These are phyloP conservation scores for Heliamphora exappendiculata DNA, from an alignment of 148 eudicot species.

Conservation along the genomic window DNA sequence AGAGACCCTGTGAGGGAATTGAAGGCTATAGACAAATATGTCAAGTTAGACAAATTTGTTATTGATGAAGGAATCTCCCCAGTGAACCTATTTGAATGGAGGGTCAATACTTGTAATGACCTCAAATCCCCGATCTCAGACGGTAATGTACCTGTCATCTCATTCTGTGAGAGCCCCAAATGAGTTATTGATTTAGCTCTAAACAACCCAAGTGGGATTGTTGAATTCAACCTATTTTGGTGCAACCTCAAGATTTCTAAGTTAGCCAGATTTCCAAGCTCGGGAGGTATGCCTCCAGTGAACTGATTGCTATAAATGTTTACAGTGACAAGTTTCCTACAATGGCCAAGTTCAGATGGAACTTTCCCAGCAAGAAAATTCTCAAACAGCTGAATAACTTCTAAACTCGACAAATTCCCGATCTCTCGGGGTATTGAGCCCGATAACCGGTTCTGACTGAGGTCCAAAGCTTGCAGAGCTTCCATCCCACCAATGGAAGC, in stretches of 20 bases:
- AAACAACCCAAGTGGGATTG: slow-evolving; percentile 47
- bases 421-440: slow-evolving; percentile 51
- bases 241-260: slow-evolving; percentile 43
- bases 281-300: slow-evolving; percentile 55
- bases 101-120: slow-evolving; percentile 51
- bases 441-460: slow-evolving; percentile 46
- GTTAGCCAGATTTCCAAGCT: slow-evolving; percentile 50
- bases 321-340: slow-evolving; percentile 41
- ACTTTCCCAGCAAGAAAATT: slow-evolving; percentile 53
- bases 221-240: slow-evolving; percentile 47
- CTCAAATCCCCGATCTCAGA: slow-evolving; percentile 37
- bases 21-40: slow-evolving; percentile 46
- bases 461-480: slow-evolving; percentile 37
- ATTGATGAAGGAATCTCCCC: slow-evolving; percentile 62
- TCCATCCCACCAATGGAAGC: slow-evolving; percentile 43
- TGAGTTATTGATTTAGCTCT: slow-evolving; percentile 43
- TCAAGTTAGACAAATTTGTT: slow-evolving; percentile 48
- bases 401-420: slow-evolving; percentile 50
- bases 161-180: slow-evolving; percentile 55
- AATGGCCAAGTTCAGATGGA: slow-evolving; percentile 54
- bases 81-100: slow-evolving; percentile 54
- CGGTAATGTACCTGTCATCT: slow-evolving; percentile 55
- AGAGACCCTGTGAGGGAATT: slow-evolving; percentile 66
- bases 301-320: slow-evolving; percentile 44
- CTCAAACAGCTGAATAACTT: slow-evolving; percentile 38